Conservation (phyloP, 805 yeast species). For the Starmerella khaoyaiensis region DNA sequence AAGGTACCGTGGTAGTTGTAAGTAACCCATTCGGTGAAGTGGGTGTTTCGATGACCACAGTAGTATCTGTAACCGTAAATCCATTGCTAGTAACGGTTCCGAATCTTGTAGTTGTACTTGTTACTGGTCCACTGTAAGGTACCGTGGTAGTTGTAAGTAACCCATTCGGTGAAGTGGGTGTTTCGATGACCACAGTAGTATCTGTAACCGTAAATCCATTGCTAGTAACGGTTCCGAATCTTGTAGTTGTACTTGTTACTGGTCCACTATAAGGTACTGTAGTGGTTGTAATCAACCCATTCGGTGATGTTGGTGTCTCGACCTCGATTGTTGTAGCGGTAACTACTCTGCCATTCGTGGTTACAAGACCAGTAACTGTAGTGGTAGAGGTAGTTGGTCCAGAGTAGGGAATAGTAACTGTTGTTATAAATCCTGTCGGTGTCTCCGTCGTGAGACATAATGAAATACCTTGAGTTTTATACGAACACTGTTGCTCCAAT, state of each 20-base stretch:
- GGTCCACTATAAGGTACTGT: neutral
- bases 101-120: neutral
- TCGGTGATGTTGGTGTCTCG: neutral
- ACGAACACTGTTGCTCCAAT: slow-evolving; percentile 7
- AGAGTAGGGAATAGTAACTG: neutral
- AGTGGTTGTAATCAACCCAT: neutral
- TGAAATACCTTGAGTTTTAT: slow-evolving; percentile 8
- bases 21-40: neutral
- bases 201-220: neutral
- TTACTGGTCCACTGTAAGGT: neutral
- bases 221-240: neutral
- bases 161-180: neutral
- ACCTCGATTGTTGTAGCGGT: neutral
- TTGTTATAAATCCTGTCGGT: neutral
- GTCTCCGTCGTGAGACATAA: slow-evolving; percentile 8
- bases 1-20: neutral
- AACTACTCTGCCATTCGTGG: neutral
- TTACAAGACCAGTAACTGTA: neutral
- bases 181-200: slow-evolving; percentile 1
- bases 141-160: neutral
- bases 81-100: neutral
- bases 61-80: neutral
- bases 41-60: too few relatives aligned
- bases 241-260: neutral
- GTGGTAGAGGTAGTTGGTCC: neutral